phyloP scores from a whole-genome alignment of 306 rosid genomes.

The Ormosia emarginata region DNA sequence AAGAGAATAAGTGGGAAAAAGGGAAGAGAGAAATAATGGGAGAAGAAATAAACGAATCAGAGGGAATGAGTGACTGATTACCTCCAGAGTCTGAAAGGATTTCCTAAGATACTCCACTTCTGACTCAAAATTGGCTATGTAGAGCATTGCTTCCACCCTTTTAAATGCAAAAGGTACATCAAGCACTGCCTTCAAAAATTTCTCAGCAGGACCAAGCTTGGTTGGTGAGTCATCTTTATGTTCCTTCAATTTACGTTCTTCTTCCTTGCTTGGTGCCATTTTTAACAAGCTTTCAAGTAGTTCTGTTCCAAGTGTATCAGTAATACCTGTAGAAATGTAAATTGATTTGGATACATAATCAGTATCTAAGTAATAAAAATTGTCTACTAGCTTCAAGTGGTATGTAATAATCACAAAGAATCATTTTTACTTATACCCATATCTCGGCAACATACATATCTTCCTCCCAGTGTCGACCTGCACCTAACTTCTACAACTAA shows the following conservation, averaged over 20 bases:
- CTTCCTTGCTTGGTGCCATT: conserved; percentile 98
- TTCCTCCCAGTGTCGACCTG: too few species aligned
- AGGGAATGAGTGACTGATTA: conserved; percentile 10
- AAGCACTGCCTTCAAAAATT: conserved; percentile 84
- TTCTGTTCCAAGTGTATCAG: conserved; percentile 86
- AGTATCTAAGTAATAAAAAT: neutral
- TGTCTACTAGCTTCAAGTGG: too few species aligned
- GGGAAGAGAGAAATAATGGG: neutral
- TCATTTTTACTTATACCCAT: too few species aligned
- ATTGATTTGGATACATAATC: neutral
- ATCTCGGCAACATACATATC: too few species aligned
- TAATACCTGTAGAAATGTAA: conserved; percentile 54
- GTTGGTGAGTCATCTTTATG: conserved; percentile 71
- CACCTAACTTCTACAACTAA: too few species aligned
- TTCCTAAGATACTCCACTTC: conserved; percentile 83
- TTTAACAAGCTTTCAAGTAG: conserved; percentile 86
- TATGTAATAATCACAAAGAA: too few species aligned
- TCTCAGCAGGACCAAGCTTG: conserved; percentile 92
- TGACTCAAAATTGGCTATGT: conserved; percentile 82
- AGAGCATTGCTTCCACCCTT: conserved; percentile 95
- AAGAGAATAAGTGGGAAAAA: neutral
- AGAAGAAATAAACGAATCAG: neutral
- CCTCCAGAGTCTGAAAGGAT: conserved; percentile 86
- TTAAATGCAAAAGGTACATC: conserved; percentile 91
- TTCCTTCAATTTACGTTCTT: conserved; percentile 83